Conservation (phyloP, 2,329 filamentous ascomycete genomes). For the Venturia asperata region DNA sequence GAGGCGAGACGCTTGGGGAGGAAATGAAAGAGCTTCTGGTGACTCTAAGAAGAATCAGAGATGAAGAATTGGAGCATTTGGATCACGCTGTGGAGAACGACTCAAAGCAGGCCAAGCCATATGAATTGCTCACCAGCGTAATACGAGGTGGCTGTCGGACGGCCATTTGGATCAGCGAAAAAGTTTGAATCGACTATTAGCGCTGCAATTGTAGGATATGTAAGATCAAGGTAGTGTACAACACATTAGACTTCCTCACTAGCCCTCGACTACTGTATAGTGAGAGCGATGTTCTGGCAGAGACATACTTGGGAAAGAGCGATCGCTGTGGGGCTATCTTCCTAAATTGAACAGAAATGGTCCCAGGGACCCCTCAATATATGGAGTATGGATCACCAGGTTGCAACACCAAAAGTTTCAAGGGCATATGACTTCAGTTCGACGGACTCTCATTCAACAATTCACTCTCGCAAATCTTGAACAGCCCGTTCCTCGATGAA, state of each 20-base stretch:
- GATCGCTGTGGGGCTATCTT: neutral
- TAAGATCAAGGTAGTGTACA: slow-evolving; percentile 10
- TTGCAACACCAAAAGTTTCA: too few species aligned
- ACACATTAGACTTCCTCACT: neutral
- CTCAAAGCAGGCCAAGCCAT: slow-evolving; percentile 79
- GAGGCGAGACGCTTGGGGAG: slow-evolving; percentile 71
- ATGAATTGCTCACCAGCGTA: slow-evolving; percentile 78
- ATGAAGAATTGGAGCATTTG: slow-evolving; percentile 94
- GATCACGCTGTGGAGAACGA: slow-evolving; percentile 94
- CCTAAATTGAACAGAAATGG: neutral
- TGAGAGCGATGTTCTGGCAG: neutral
- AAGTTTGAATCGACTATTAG: slow-evolving; percentile 41
- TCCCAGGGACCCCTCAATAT: neutral
- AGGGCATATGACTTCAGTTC: neutral
- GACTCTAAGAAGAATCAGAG: slow-evolving; percentile 74
- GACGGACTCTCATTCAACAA: neutral
- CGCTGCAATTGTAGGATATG: slow-evolving; percentile 12
- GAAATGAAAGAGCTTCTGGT: slow-evolving; percentile 67
- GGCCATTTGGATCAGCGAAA: slow-evolving; percentile 87
- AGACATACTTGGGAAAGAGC: neutral
- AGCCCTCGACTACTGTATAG: neutral
- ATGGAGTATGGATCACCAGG: too few species aligned
- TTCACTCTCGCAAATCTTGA: neutral
- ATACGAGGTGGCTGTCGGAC: slow-evolving; percentile 86
- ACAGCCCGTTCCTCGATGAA: too few species aligned